phyloP scores from a whole-genome alignment of 176 grass and related monocot genomes.

The Oryza punctata region DNA sequence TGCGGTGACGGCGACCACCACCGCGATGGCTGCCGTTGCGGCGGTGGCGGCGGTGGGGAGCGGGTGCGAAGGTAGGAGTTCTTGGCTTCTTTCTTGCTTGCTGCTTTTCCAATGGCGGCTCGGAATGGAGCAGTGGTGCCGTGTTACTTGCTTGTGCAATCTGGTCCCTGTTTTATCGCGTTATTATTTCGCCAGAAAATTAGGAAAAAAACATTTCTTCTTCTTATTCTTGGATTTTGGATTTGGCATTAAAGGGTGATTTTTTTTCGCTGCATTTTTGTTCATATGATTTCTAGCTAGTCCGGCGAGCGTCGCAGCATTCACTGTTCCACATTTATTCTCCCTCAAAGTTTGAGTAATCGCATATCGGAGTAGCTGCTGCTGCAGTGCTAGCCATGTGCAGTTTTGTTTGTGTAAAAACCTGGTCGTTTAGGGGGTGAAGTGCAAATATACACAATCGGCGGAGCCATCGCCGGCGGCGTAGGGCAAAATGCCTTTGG shows the following conservation, averaged over 20 bases:
- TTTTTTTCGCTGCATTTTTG: background rate
- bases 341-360: background rate
- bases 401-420: background rate
- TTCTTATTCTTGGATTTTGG: background rate
- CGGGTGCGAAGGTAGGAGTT: conserved; percentile 45
- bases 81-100: too few relatives aligned
- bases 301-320: background rate
- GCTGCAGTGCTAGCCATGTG: background rate
- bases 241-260: background rate
- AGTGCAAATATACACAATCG: background rate
- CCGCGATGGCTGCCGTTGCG: background rate
- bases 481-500: background rate
- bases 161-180: background rate
- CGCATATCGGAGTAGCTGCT: background rate
- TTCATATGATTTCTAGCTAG: background rate
- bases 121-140: conserved; percentile 12
- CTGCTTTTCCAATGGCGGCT: conserved; percentile 7
- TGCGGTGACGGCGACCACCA: background rate
- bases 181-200: background rate
- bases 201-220: background rate
- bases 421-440: background rate
- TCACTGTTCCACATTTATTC: background rate
- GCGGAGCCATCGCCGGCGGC: background rate
- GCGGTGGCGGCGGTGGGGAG: background rate
- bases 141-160: background rate